Base-by-base conservation (phyloP, 306 rosid genomes). In the Myrica gale region DNA sequence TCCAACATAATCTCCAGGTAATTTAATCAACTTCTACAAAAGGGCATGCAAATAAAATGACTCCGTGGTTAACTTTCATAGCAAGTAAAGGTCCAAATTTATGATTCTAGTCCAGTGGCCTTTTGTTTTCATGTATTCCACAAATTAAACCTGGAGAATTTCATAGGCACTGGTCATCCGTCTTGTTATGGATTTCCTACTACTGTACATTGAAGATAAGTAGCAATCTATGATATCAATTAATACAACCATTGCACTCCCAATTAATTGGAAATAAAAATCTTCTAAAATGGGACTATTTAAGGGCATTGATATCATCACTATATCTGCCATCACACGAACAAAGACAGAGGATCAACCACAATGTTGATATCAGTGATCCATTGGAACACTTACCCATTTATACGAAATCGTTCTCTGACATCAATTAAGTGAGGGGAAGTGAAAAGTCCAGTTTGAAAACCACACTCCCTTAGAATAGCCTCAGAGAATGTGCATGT, bases 361-460 rank as follows among this genome's bases (percentile, higher is more conserved):
- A 65, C 70, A 65, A 65, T 41, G 6, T 65, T 39, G 70, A 42
- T 65, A 71, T 20, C 32, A 17, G 5, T 37, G 73, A 43, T 52
- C 39, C 46, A 70, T 39, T 69, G 60, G 57, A 84, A 73, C 78
- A 84, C 90, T 81, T 57, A 90, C 96, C 92, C 96, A 73, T 90
- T 82, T 81, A 90, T 52, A 44, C 92, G 92, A 82, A 90, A 81
- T 74, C 96, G 83, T 79, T 90, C 96, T 37, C 90, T 85, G 74
- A 90, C 89, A 8, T 90, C 96, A 47, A 90, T 88, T 68, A 86
- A 80, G 77, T 86, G 88, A 86, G 91, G 91, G 47, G 94, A 90
- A 52, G 85, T 90, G 88, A 90, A 89, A 71, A 90, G 88, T 77
- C 93, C 96, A 6, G 96, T 89, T 69, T 77, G 93, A 73, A 90